Conservation (phyloP, 345 rosid genomes). For the Brassica rapa region DNA sequence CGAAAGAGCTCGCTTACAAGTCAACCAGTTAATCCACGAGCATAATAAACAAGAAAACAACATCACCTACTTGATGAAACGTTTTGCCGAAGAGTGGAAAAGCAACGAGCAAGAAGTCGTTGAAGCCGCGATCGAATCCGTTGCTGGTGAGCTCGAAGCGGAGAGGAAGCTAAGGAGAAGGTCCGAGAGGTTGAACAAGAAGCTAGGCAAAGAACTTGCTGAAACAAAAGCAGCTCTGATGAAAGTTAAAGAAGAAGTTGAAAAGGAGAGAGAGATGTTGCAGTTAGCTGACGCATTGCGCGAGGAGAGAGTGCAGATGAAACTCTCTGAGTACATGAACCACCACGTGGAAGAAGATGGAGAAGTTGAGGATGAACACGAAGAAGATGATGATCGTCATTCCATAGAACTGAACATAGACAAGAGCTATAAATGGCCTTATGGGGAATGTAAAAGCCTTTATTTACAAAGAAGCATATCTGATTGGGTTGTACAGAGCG, state of each 20-base stretch:
- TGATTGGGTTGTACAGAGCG: constrained; percentile 63
- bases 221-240: constrained; percentile 71
- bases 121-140: constrained; percentile 89
- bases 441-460: constrained; percentile 57
- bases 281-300: constrained; percentile 69
- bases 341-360: constrained; percentile 73
- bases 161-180: constrained; percentile 85
- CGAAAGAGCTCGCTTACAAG: constrained; percentile 88
- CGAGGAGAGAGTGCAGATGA: constrained; percentile 75
- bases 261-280: constrained; percentile 83
- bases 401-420: constrained; percentile 83
- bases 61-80: constrained; percentile 73
- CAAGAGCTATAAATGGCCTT: constrained; percentile 68
- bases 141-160: constrained; percentile 85
- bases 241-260: constrained; percentile 67
- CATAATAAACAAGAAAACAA: constrained; percentile 68
- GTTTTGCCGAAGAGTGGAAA: constrained; percentile 96
- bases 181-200: constrained; percentile 90
- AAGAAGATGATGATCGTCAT: constrained; percentile 76
- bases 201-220: constrained; percentile 77
- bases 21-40: constrained; percentile 84
- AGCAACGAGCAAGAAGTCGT: constrained; percentile 82
- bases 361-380: constrained; percentile 64
- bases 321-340: constrained; percentile 76
- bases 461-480: constrained; percentile 80